Conservation (phyloP, 108 stramenopile species). For the Aurantiochytrium sp. region DNA sequence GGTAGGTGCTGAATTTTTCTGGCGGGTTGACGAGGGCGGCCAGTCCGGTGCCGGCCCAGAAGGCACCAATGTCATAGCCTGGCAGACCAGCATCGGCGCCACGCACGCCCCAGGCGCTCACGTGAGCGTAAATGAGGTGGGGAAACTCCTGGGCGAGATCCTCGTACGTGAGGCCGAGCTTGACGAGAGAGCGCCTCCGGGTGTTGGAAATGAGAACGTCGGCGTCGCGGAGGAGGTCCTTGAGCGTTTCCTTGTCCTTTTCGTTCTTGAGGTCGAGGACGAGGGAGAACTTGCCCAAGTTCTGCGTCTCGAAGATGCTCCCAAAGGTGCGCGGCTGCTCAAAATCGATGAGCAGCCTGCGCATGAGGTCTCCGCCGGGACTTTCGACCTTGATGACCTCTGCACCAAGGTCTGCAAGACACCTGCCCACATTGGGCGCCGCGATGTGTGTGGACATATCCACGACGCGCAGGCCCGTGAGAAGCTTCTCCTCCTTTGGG, state of each 20-base stretch:
- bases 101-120: neutral
- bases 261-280: neutral
- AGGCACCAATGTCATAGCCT: neutral
- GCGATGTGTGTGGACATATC: conserved; percentile 9
- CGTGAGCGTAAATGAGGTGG: conserved; percentile 16
- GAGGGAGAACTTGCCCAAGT: neutral
- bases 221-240: neutral
- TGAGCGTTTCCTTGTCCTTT: neutral
- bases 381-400: neutral
- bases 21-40: neutral
- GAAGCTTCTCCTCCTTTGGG: neutral
- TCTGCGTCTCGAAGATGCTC: neutral
- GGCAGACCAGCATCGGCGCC: neutral
- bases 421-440: neutral
- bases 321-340: neutral
- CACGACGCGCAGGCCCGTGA: neutral
- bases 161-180: neutral
- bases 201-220: neutral
- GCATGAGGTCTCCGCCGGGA: neutral
- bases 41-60: neutral
- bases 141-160: neutral
- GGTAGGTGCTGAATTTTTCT: neutral
- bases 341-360: neutral
- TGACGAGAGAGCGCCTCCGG: neutral
- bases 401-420: neutral